Conservation (phyloP, 768 basidiomycete species). For the Symmetrospora coprosmae region DNA sequence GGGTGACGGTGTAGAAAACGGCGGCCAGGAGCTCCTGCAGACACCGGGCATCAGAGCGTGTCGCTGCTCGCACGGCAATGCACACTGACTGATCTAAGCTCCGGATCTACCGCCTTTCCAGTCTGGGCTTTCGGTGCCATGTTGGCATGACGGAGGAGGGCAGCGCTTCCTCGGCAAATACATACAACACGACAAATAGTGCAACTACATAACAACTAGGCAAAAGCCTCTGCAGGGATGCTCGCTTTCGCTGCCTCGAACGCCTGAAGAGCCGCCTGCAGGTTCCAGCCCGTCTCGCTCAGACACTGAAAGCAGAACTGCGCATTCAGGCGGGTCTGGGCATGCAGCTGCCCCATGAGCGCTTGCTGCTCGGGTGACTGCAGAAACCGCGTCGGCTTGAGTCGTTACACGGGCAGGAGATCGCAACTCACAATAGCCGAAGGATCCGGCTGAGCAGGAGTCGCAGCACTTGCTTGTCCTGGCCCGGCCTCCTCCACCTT, state of each 20-base stretch:
- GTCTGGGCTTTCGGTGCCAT: not conserved
- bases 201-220: not conserved
- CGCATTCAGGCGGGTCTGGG: constrained; percentile 62
- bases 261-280: constrained; percentile 62
- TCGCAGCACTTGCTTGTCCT: constrained; percentile 34
- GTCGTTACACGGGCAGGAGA: not conserved
- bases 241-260: constrained; percentile 57
- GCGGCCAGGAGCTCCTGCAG: constrained; percentile 12
- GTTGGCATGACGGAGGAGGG: not conserved
- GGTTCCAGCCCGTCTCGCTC: constrained; percentile 68
- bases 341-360: constrained; percentile 55
- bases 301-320: constrained; percentile 73
- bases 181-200: not conserved
- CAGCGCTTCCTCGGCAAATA: not conserved
- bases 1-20: constrained; percentile 9
- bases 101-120: not conserved
- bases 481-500: constrained; percentile 41
- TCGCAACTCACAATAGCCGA: constrained; percentile 24
- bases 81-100: not conserved
- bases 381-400: not conserved
- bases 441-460: constrained; percentile 33
- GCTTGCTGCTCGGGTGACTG: constrained; percentile 59
- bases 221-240: constrained; percentile 30
- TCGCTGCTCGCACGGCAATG: not conserved
- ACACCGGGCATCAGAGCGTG: not conserved